A percentile compares a stretch with the other conserved stretches of the same genome.
phyloP scores from a whole-genome alignment of 2,329 filamentous ascomycete genomes.

The Colletotrichum tamarilloi region DNA sequence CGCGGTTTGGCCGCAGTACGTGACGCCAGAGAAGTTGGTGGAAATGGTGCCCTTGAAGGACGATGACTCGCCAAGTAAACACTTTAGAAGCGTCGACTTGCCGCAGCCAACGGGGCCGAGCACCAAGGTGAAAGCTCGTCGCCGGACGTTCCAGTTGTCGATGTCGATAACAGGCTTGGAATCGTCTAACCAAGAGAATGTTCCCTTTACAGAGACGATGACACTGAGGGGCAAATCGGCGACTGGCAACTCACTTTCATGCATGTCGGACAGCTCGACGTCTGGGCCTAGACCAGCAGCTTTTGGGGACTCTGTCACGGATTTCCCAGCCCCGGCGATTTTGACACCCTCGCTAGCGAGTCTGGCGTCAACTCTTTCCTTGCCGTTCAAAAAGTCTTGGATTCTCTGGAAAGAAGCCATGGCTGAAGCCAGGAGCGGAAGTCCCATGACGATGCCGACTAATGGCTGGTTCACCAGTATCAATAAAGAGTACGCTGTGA shows the following conservation, averaged over 20 bases:
- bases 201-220: constrained; percentile 18
- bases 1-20: constrained; percentile 41
- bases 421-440: constrained; percentile 37
- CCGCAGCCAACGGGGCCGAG: constrained; percentile 50
- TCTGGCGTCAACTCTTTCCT: constrained; percentile 35
- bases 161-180: constrained; percentile 27
- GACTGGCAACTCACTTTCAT: background rate
- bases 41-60: constrained; percentile 31
- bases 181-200: constrained; percentile 33
- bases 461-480: constrained; percentile 39
- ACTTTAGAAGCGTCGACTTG: constrained; percentile 47
- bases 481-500: constrained; percentile 38
- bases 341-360: background rate
- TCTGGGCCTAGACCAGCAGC: background rate
- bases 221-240: background rate
- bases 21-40: constrained; percentile 38
- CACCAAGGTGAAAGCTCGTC: constrained; percentile 40
- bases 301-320: background rate
- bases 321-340: background rate
- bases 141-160: constrained; percentile 1
- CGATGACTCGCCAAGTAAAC: constrained; percentile 43
- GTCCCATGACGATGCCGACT: constrained; percentile 36
- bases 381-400: constrained; percentile 40
- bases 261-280: constrained; percentile 1
- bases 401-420: constrained; percentile 41